A percentile compares a stretch with the other conserved stretches of the same genome.
These are phyloP conservation scores for Pyracantha coccinea DNA, from an alignment of 331 rosid species.

Conservation along the genomic window DNA sequence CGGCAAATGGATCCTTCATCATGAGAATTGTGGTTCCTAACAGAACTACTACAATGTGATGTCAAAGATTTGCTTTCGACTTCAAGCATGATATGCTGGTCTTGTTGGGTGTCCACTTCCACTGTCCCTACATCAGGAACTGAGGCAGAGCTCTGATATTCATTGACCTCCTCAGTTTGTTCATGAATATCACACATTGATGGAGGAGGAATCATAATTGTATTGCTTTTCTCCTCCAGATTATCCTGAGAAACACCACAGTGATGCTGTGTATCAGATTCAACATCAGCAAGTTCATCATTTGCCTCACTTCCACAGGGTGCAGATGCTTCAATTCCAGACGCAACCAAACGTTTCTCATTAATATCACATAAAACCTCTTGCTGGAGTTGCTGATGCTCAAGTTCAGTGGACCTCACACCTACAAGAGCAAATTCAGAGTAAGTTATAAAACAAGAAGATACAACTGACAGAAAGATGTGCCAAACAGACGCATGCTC, in stretches of 20 bases:
- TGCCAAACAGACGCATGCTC: neutral
- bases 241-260: constrained; percentile 14
- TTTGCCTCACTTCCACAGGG: constrained; percentile 16
- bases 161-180: constrained; percentile 15
- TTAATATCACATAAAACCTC: constrained; percentile 17
- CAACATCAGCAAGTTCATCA: constrained; percentile 22
- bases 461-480: constrained; percentile 8
- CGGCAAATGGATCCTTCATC: constrained; percentile 19
- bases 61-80: constrained; percentile 18
- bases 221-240: constrained; percentile 22
- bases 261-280: constrained; percentile 18
- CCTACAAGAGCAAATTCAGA: constrained; percentile 25
- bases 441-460: neutral
- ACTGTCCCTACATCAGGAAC: constrained; percentile 12
- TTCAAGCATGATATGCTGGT: constrained; percentile 6
- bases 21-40: constrained; percentile 1
- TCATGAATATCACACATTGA: constrained; percentile 12
- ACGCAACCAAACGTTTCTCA: constrained; percentile 15
- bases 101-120: constrained; percentile 21
- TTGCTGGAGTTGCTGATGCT: constrained; percentile 1
- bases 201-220: constrained; percentile 7
- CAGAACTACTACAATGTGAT: constrained; percentile 9
- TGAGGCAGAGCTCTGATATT: constrained; percentile 12
- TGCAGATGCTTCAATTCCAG: constrained; percentile 20
- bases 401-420: constrained; percentile 10